These are phyloP conservation scores for Pseudozyma sp. DNA, from an alignment of 1,284 basidiomycete species.

Conservation along the genomic window DNA sequence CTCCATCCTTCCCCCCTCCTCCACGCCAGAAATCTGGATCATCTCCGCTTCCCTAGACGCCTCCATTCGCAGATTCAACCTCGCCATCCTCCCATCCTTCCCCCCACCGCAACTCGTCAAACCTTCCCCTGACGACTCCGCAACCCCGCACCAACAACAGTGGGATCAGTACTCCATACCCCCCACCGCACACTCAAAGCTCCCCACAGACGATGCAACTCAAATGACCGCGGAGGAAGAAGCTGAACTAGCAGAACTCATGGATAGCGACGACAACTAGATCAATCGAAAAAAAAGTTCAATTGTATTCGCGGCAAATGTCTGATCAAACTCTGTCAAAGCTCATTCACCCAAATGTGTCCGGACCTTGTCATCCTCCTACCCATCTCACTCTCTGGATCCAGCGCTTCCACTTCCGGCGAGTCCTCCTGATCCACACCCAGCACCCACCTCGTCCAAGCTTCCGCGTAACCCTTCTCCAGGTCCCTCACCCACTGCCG, in stretches of 20 bases:
- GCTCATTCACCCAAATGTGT: constrained; percentile 53
- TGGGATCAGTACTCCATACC: constrained; percentile 22
- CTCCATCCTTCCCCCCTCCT: constrained; percentile 20
- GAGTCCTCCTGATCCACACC: constrained; percentile 72
- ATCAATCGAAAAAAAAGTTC: background rate
- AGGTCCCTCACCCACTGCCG: constrained; percentile 73
- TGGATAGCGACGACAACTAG: constrained; percentile 32
- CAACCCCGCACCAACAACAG: background rate
- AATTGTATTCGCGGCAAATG: too few species aligned
- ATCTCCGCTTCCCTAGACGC: constrained; percentile 54
- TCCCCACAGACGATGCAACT: background rate
- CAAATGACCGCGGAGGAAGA: constrained; percentile 60
- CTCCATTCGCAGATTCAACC: constrained; percentile 48
- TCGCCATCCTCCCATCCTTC: background rate
- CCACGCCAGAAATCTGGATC: constrained; percentile 24
- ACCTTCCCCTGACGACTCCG: background rate
- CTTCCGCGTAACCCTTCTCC: constrained; percentile 73
- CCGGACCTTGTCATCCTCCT: constrained; percentile 21
- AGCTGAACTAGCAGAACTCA: constrained; percentile 56
- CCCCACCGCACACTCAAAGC: background rate
- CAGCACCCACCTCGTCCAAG: constrained; percentile 74
- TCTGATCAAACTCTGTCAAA: constrained; percentile 7
- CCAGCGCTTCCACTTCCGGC: constrained; percentile 67
- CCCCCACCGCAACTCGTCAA: constrained; percentile 1
- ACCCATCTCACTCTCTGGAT: background rate